Evolutionary conservation across 257 asterid species (phyloP), one percentile per base, ranked within the genome.

Genomic region (Cinchona pubescens): DNA sequence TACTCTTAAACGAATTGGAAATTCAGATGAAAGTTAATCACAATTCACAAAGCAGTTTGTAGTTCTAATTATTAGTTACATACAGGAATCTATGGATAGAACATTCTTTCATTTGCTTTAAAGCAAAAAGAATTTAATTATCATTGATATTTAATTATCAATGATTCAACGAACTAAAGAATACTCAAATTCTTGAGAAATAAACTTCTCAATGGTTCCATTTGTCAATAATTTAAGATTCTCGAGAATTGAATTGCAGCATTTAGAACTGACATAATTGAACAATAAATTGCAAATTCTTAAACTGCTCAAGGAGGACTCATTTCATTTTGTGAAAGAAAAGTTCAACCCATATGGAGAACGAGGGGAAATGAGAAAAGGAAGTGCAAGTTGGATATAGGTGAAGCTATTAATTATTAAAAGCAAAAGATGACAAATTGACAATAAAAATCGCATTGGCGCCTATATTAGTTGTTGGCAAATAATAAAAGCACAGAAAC

Each of bases 401-500:
- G 58, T 61, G 61, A 73, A 43, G 4, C 42, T 43, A 35, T 16
- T 23, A n/a, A 74, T 64, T 30, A 21, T n/a, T 2, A n/a, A 25
- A 61, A 15, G 8, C 15, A 29, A 45, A 3, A 23, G 5, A 40
- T 64, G 72, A 75, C 49, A 2, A 18, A 45, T 64, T 64, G 72
- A 35, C 72, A 34, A 64, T 30, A 61, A 16, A 30, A 30, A 49
- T n/a, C n/a, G n/a, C n/a, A n/a, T n/a, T 15, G 67, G 29, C 34
- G 27, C 61, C 55, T 42, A 25, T 32, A 29, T 38, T 9, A 58
- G 66, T 64, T 66, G 63, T 67, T 45, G 65, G 43, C 59, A 48
- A 23, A 67, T 49, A 59, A 73, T 38, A 56, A 29, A 51, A 29
- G 72, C 61, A 37, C 34, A 29, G 21, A 62, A 76, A 29, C 68